Conservation (phyloP, 2,329 filamentous ascomycete species). For the Colletotrichum graminicola region DNA sequence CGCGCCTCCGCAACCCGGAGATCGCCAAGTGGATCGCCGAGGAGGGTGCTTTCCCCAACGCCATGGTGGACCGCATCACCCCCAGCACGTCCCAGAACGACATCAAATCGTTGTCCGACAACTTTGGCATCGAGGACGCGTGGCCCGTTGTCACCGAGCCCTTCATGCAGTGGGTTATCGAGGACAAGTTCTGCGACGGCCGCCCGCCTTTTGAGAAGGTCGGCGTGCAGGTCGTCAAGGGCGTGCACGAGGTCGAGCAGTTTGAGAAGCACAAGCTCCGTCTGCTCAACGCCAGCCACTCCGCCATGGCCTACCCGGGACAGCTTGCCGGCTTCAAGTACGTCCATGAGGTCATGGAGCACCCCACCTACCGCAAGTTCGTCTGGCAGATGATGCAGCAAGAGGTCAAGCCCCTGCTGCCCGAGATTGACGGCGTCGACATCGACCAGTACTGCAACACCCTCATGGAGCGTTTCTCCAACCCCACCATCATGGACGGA, state of each 20-base stretch:
- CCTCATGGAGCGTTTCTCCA: slow-evolving; percentile 66
- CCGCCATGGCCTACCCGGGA: slow-evolving; percentile 64
- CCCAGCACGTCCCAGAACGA: slow-evolving; percentile 61
- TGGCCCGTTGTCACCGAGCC: slow-evolving; percentile 69
- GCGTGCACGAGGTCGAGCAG: slow-evolving; percentile 65
- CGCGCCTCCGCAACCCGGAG: slow-evolving; percentile 59
- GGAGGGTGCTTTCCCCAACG: slow-evolving; percentile 64
- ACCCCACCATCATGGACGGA: slow-evolving; percentile 68
- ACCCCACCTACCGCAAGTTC: slow-evolving; percentile 61
- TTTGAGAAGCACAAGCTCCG: slow-evolving; percentile 70
- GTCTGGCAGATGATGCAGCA: slow-evolving; percentile 68
- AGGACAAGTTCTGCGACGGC: slow-evolving; percentile 64
- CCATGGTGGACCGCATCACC: slow-evolving; percentile 69
- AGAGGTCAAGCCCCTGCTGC: slow-evolving; percentile 65
- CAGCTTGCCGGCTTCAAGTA: slow-evolving; percentile 66
- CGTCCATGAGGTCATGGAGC: slow-evolving; percentile 66
- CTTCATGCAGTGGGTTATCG: slow-evolving; percentile 68
- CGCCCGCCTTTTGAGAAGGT: slow-evolving; percentile 65
- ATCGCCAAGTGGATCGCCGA: slow-evolving; percentile 63
- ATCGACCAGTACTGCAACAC: slow-evolving; percentile 66
- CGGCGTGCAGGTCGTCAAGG: slow-evolving; percentile 64
- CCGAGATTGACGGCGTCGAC: slow-evolving; percentile 62
- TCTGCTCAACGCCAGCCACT: slow-evolving; percentile 66
- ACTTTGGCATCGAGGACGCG: slow-evolving; percentile 61
- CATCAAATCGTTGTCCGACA: slow-evolving; percentile 57